Evolutionary conservation across 2,329 filamentous ascomycete genomes (phyloP).

Genomic region (Trichoderma sp.): DNA sequence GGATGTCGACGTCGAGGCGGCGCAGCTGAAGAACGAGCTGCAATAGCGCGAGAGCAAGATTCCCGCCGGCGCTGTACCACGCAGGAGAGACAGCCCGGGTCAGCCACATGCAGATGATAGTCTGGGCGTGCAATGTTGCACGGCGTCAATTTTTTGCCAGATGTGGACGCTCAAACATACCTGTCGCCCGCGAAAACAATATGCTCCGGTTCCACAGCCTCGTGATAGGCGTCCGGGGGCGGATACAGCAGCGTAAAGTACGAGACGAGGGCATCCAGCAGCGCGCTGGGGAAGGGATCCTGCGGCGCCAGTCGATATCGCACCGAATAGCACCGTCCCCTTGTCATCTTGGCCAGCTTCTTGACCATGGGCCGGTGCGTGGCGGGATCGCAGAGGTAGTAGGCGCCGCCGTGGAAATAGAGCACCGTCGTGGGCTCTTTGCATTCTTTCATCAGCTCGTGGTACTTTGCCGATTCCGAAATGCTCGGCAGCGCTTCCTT

Average conservation of each 20-base stretch:
- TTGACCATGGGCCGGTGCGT: constrained; percentile 59
- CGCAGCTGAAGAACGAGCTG: constrained; percentile 65
- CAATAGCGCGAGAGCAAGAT: constrained; percentile 62
- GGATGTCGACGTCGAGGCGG: constrained; percentile 44
- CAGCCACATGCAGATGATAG: background rate
- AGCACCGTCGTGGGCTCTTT: constrained; percentile 61
- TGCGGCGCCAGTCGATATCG: constrained; percentile 74
- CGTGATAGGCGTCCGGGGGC: constrained; percentile 63
- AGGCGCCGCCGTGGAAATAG: constrained; percentile 75
- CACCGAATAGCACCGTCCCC: constrained; percentile 67
- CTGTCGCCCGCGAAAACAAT: constrained; percentile 72
- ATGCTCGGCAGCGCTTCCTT: constrained; percentile 52
- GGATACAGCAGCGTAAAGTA: constrained; percentile 74
- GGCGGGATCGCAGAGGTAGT: constrained; percentile 67
- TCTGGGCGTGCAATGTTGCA: background rate
- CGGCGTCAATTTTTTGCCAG: background rate
- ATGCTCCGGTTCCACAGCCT: constrained; percentile 59
- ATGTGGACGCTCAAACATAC: constrained; percentile 31
- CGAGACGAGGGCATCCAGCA: constrained; percentile 69
- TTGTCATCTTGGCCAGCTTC: constrained; percentile 62
- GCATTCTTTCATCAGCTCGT: constrained; percentile 64
- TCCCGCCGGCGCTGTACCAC: constrained; percentile 63
- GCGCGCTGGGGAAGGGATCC: constrained; percentile 67
- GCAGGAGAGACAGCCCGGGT: background rate
- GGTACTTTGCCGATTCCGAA: constrained; percentile 63